Evolutionary conservation across 805 yeast species (phyloP), one percentile per base, ranked within the genome.

Genomic region (Kodamaea neixiangensis): DNA sequence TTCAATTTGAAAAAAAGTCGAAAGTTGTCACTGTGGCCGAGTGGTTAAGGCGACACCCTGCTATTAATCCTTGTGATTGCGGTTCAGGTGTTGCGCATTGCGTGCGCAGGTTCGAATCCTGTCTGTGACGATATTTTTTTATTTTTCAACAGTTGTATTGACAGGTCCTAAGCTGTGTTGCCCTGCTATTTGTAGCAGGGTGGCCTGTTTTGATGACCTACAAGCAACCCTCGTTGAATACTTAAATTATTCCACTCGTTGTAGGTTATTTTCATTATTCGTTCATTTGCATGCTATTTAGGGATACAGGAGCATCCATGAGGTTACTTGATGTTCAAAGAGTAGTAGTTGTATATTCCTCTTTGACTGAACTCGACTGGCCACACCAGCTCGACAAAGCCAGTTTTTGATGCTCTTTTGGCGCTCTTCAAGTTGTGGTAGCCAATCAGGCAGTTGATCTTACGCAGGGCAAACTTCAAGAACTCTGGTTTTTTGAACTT

Each of bases 331-430:
- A 78, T 75, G 57, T 80, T 81, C 52, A 81, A 64, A 7, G 85
- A 77, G 60, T 81, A 81, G 64, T 81, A 81, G 54, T 78, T 79
- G 62, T 81, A 81, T 10, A 81, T 77, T 0, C 86, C 86, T 41
- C 85, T 58, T 57, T 75, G 77, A 52, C 73, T 63, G 52, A 78
- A 77, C 54, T 77, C 82, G 22, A 71, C 78, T 0, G 85, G 85
- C 78, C 84, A 81, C 5, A 73, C 71, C 48, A 62, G 68, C 53
- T 76, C 76, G 3, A 44, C 54, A 45, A 58, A 51, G 40, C 61
- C 65, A 19, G 70, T 72, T 43, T 63, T 59, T 37, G 56, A 54
- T 56, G 63, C 68, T 52, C 68, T 69, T 53, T 66, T 69, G 22
- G 67, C 62, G 15, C 57, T 61, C 48, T 65, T 66, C 43, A 72